Evolutionary conservation across 345 rosid species (phyloP), one percentile per base, ranked within the genome.

Genomic region (Erucastrum elatum): DNA sequence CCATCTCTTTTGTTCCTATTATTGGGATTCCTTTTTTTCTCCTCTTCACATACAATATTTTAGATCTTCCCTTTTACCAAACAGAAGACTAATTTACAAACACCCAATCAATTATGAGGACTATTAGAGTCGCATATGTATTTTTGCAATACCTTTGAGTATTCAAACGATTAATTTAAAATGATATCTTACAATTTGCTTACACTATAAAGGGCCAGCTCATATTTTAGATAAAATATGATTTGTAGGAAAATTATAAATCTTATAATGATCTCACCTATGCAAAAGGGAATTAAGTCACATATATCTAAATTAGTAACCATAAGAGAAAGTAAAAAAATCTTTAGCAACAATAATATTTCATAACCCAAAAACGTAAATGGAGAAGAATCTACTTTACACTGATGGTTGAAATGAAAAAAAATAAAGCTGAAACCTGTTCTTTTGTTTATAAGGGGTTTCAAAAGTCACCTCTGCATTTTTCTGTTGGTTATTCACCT

Each of bases 401-500:
- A 63, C 68, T 37, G 77, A 55, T 5, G 39, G 65, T 34, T 41
- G 8, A 70, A 65, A 71, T 21, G 29, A 65, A 49, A 49, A 49
- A 49, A 1, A 49, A 49, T 1, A 16, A 56, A 71, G 72, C 72
- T 77, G 5, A 29, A 13, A 35, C 7, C 8, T 65, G 41, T 49
- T 5, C 64, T 70, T 13, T n/a, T 49, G n/a, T 49, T 12, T 60
- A 30, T 0, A 44, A 65, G 30, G 8, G 67, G 29, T 65, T 58
- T 72, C 53, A 64, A 64, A 58, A 31, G 68, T 59, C 30, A 51
- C 44, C 31, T 65, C 25, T 25, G 63, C 73, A 44, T 39, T 39
- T 64, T 49, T 49, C 53, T 59, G 74, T 73, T 60, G 53, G 13
- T 6, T 68, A 31, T 58, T 81, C 58, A 95, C 84, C 98, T 88